Conservation (phyloP, 805 yeast species). For the Nakazawaea holstii region DNA sequence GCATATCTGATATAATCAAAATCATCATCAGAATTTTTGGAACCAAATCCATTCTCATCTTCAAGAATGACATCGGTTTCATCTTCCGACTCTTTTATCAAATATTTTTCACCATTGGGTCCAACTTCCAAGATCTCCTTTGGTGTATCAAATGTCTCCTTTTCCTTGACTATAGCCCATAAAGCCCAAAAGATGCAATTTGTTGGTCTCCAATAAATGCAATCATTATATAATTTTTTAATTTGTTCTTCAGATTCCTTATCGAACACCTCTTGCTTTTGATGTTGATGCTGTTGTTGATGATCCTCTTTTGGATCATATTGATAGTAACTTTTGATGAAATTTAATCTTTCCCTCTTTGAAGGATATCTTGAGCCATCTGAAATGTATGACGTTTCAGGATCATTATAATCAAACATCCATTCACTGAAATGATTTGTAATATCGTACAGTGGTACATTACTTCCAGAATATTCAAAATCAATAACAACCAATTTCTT, state of each 20-base stretch:
- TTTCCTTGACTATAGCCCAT: slow-evolving; percentile 85
- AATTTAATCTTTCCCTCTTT: slow-evolving; percentile 59
- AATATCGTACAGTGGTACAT: slow-evolving; percentile 82
- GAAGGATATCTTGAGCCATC: slow-evolving; percentile 58
- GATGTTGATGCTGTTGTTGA: no score
- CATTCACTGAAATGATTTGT: slow-evolving; percentile 94
- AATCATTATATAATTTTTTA: slow-evolving; percentile 54
- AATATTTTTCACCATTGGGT: slow-evolving; percentile 48
- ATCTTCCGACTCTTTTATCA: slow-evolving; percentile 21
- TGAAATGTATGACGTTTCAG: slow-evolving; percentile 47
- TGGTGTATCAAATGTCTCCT: slow-evolving; percentile 11
- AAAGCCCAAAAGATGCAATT: slow-evolving; percentile 78
- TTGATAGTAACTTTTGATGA: slow-evolving; percentile 74
- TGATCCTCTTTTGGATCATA: slow-evolving; percentile 27
- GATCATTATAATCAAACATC: slow-evolving; percentile 89
- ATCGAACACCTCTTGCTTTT: slow-evolving; percentile 17
- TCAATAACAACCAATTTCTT: slow-evolving; percentile 86
- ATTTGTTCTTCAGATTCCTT: slow-evolving; percentile 21
- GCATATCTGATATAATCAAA: slow-evolving; percentile 79
- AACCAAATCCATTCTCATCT: slow-evolving; percentile 19
- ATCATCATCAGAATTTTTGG: slow-evolving; percentile 38
- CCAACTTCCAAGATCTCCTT: slow-evolving; percentile 39
- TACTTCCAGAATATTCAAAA: slow-evolving; percentile 92
- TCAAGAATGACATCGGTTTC: slow-evolving; percentile 23
- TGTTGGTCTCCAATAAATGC: slow-evolving; percentile 73